Conservation (phyloP, 176 grass and related monocot genomes). For the Oryza meridionalis region DNA sequence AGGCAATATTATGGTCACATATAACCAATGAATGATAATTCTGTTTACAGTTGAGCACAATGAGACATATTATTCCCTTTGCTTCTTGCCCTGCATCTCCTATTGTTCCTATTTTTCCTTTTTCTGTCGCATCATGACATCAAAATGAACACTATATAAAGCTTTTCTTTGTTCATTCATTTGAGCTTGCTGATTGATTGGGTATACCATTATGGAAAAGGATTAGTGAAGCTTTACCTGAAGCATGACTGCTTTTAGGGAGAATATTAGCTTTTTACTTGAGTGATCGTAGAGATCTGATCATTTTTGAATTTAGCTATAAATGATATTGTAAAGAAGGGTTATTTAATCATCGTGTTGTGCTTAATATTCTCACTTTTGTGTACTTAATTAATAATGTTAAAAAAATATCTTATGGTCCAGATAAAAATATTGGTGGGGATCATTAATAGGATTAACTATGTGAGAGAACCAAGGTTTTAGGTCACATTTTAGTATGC, state of each 20-base stretch:
- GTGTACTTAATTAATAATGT: no score
- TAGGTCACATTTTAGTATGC: neutral
- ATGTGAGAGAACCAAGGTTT: constrained; percentile 12
- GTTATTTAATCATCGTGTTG: neutral
- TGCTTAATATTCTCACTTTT: neutral
- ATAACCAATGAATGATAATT: neutral
- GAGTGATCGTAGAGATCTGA: constrained; percentile 5
- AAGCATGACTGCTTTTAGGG: no score
- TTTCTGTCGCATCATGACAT: neutral
- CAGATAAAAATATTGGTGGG: no score
- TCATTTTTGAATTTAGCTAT: neutral
- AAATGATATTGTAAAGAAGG: constrained; percentile 10
- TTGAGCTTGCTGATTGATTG: constrained; percentile 11
- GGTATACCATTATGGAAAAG: neutral
- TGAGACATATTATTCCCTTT: constrained; percentile 1
- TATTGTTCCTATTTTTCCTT: neutral
- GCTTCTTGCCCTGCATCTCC: neutral
- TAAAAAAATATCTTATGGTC: no score
- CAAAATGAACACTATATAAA: neutral
- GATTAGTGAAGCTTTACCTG: no score
- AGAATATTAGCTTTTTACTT: no score
- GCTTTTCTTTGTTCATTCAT: neutral
- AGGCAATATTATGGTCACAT: neutral
- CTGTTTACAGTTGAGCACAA: neutral
- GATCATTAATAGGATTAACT: neutral